Evolutionary conservation across 2,329 filamentous ascomycete species (phyloP).

Genomic region (Dothideomycetidae sp.): DNA sequence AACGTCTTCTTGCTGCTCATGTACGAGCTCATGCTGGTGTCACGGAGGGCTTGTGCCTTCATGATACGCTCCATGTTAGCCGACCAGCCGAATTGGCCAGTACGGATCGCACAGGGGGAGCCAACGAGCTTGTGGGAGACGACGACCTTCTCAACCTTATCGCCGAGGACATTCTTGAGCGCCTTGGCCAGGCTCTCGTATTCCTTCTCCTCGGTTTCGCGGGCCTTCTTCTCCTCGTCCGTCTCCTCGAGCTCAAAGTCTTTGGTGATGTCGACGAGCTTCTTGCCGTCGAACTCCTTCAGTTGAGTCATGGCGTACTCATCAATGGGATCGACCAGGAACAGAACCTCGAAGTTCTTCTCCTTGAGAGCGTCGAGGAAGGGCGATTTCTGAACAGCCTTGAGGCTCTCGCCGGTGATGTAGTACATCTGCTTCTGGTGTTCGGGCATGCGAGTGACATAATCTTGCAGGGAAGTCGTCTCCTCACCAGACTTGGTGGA

Average conservation of each 20-base stretch:
- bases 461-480: constrained; percentile 86
- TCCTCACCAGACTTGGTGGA: constrained; percentile 98
- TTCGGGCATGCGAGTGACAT: constrained; percentile 97
- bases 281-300: constrained; percentile 99
- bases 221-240: constrained; percentile 94
- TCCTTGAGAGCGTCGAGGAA: constrained; percentile 98
- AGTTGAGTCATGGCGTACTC: constrained; percentile 99
- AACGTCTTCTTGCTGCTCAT: constrained; percentile 99
- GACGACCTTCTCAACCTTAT: constrained; percentile 99
- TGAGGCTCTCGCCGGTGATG: constrained; percentile 99
- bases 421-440: constrained; percentile 99
- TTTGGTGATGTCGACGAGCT: constrained; percentile 99
- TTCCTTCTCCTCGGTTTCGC: constrained; percentile 97
- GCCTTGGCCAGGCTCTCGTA: constrained; percentile 88
- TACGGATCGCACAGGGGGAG: constrained; percentile 95
- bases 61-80: constrained; percentile 99
- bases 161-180: constrained; percentile 97
- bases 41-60: constrained; percentile 99
- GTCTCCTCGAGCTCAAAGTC: constrained; percentile 99
- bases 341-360: constrained; percentile 98
- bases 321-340: constrained; percentile 98
- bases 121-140: constrained; percentile 94
- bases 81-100: constrained; percentile 98
- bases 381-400: constrained; percentile 93
- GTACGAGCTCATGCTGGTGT: constrained; percentile 99